Percentiles rank a stretch among this genome's conserved stretches.
phyloP scores from a whole-genome alignment of 1,284 basidiomycete species.

The Meira nashicola region DNA sequence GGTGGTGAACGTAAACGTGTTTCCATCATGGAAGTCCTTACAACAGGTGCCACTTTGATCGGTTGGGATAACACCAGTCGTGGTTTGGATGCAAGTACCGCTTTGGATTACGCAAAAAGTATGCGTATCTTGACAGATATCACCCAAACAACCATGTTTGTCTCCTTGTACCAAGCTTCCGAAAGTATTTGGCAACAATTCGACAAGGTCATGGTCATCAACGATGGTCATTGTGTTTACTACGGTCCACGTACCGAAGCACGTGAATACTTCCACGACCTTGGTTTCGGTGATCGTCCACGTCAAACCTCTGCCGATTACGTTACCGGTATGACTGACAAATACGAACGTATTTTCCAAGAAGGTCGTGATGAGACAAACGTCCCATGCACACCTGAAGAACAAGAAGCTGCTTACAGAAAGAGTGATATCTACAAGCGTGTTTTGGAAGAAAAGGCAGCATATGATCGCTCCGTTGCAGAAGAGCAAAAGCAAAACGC shows the following conservation, averaged over 20 bases:
- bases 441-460: constrained; percentile 58
- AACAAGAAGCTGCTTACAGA: constrained; percentile 66
- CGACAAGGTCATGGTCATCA: constrained; percentile 53
- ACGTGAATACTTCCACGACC: constrained; percentile 36
- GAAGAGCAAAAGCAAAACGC: constrained; percentile 62
- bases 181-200: constrained; percentile 61
- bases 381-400: constrained; percentile 69
- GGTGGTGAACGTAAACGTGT: constrained; percentile 63
- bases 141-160: constrained; percentile 69
- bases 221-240: constrained; percentile 47
- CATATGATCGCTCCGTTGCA: constrained; percentile 64
- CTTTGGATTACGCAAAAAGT: constrained; percentile 70
- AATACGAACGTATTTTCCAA: constrained; percentile 58
- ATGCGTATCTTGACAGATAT: constrained; percentile 74
- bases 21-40: constrained; percentile 66
- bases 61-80: constrained; percentile 68
- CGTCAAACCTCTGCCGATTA: constrained; percentile 64
- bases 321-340: constrained; percentile 41
- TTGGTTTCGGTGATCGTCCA: constrained; percentile 53
- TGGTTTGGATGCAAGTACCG: constrained; percentile 78
- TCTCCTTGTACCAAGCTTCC: constrained; percentile 68
- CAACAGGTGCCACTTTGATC: constrained; percentile 60
- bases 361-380: constrained; percentile 63
- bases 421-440: constrained; percentile 61
- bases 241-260: constrained; percentile 42